A percentile compares a stretch with the other conserved stretches of the same genome.
Conservation (phyloP, 306 rosid genomes). For the barrel medic (Medicago truncatula) region MtrunA17r5.0-ANR NC_053042.1:31676001-31676500, state of each 20-base stretch:
- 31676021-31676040: too few relatives aligned
- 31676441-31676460: constrained; percentile 45
- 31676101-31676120: too few relatives aligned
- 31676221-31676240: constrained; percentile 62
- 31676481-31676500: constrained; percentile 40
- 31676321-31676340: constrained; percentile 42
- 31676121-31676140: constrained; percentile 35
- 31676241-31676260: constrained; percentile 39
- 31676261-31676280: constrained; percentile 43
- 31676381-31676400: constrained; percentile 49
- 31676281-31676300: constrained; percentile 45
- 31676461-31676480: constrained; percentile 45
- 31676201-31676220: constrained; percentile 53
- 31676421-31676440: constrained; percentile 28
- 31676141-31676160: constrained; percentile 43
- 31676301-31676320: constrained; percentile 52
- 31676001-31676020: too few relatives aligned
- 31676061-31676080: too few relatives aligned
- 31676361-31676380: constrained; percentile 39
- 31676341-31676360: constrained; percentile 37
- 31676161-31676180: constrained; percentile 48
- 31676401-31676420: constrained; percentile 28
- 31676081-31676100: too few relatives aligned
- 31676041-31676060: too few relatives aligned
- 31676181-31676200: constrained; percentile 47